These are phyloP conservation scores for Chrysoporthe austroafricana DNA, from an alignment of 2,329 filamentous ascomycete species.

Conservation along the genomic window DNA sequence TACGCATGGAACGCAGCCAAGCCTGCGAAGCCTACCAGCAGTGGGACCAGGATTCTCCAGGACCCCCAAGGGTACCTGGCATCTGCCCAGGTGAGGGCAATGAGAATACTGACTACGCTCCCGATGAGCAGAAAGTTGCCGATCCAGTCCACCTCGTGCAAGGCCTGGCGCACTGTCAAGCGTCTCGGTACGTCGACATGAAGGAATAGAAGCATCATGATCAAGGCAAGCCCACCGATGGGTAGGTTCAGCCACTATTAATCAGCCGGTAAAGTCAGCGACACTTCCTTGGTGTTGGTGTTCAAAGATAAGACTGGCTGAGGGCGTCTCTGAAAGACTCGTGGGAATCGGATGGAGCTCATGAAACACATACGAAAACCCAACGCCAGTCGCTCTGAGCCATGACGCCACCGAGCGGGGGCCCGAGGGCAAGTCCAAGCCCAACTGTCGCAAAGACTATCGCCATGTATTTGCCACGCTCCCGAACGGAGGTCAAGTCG, in stretches of 20 bases:
- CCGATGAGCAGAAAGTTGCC: slow-evolving; percentile 44
- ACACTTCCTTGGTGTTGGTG: background rate
- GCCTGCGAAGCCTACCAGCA: slow-evolving; percentile 45
- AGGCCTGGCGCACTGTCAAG: background rate
- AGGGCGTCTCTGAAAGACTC: too few species aligned
- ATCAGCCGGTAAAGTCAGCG: background rate
- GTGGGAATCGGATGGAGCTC: background rate
- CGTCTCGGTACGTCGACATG: background rate
- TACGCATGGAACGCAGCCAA: slow-evolving; percentile 41
- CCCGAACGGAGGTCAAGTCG: slow-evolving; percentile 7
- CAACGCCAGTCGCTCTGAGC: slow-evolving; percentile 8
- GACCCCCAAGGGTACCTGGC: slow-evolving; percentile 43
- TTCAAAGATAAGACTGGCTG: too few species aligned
- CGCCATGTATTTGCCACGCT: slow-evolving; percentile 11
- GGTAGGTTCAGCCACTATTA: slow-evolving; percentile 11
- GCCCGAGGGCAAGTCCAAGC: slow-evolving; percentile 7
- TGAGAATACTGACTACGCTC: slow-evolving; percentile 41
- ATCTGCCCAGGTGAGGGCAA: slow-evolving; percentile 45
- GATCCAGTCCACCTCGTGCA: slow-evolving; percentile 32
- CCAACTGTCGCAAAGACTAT: slow-evolving; percentile 5
- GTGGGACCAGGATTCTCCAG: slow-evolving; percentile 41
- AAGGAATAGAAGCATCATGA: slow-evolving; percentile 8
- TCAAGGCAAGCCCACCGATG: background rate
- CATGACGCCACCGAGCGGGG: slow-evolving; percentile 1
- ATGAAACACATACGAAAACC: slow-evolving; percentile 6